Conservation (phyloP, 805 yeast genomes). For the Kodamaea leandrae region DNA sequence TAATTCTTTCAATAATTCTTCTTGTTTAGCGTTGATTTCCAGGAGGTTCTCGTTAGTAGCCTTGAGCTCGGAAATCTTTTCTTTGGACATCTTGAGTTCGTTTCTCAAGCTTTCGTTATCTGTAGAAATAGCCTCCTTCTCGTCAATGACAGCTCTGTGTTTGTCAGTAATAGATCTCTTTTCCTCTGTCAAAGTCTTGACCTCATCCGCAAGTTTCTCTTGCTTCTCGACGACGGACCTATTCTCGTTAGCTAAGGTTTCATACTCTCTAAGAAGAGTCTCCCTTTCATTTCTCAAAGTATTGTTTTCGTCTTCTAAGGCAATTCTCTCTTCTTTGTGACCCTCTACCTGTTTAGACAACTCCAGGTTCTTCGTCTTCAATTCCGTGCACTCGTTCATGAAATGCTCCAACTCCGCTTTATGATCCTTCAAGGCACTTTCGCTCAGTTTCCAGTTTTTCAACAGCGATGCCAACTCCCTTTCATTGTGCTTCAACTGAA, state of each 20-base stretch:
- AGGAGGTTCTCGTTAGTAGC: conserved; percentile 13
- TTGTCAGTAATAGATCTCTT: not conserved
- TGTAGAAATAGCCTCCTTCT: not conserved
- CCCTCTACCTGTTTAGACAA: not conserved
- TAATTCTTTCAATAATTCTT: conserved; percentile 22
- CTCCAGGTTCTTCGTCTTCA: not conserved
- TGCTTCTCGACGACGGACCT: not conserved
- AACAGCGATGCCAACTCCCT: conserved; percentile 26
- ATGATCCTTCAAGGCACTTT: conserved; percentile 8
- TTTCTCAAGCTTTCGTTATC: conserved; percentile 8
- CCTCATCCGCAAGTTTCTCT: too few relatives aligned
- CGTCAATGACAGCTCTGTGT: not conserved
- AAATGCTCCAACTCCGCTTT: conserved; percentile 12
- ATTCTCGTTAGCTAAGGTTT: not conserved
- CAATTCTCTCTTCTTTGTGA: not conserved
- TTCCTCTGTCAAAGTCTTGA: not conserved
- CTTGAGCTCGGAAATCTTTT: conserved; percentile 11
- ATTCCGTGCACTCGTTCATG: conserved; percentile 8
- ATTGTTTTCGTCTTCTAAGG: not conserved
- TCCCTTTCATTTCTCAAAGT: not conserved
- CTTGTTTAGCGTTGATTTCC: conserved; percentile 20
- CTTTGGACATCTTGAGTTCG: not conserved
- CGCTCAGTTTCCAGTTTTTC: conserved; percentile 15
- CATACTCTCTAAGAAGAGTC: not conserved
- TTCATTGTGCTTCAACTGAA: conserved; percentile 27